phyloP scores from a whole-genome alignment of 2,329 filamentous ascomycete species.

The Trichoderma sp. region DNA sequence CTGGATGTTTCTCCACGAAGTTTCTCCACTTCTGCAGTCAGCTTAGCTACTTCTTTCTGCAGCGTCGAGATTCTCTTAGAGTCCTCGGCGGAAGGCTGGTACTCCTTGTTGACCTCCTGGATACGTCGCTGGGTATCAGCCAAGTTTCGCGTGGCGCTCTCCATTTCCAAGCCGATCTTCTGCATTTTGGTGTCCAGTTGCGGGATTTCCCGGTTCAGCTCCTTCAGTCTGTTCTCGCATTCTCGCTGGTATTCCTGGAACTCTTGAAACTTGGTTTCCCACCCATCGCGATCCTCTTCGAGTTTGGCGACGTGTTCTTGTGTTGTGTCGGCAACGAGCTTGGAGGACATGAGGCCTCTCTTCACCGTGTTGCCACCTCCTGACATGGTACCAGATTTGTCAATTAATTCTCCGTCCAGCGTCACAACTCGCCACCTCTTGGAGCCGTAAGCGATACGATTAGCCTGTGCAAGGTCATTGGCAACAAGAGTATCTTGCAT shows the following conservation, averaged over 20 bases:
- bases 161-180: slow-evolving; percentile 85
- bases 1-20: slow-evolving; percentile 84
- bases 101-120: slow-evolving; percentile 79
- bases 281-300: slow-evolving; percentile 80
- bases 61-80: slow-evolving; percentile 72
- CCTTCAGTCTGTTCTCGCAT: slow-evolving; percentile 72
- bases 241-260: slow-evolving; percentile 85
- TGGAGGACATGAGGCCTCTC: slow-evolving; percentile 94
- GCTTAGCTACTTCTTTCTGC: slow-evolving; percentile 74
- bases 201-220: slow-evolving; percentile 78
- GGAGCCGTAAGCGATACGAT: slow-evolving; percentile 93
- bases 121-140: slow-evolving; percentile 82
- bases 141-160: slow-evolving; percentile 83
- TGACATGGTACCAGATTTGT: slow-evolving; percentile 98
- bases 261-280: slow-evolving; percentile 80
- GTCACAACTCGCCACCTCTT: slow-evolving; percentile 96
- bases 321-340: slow-evolving; percentile 81
- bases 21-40: slow-evolving; percentile 78
- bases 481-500: slow-evolving; percentile 95
- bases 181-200: slow-evolving; percentile 87
- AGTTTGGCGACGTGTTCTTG: slow-evolving; percentile 89
- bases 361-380: slow-evolving; percentile 91
- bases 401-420: slow-evolving; percentile 90
- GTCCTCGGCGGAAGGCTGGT: slow-evolving; percentile 80
- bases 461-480: slow-evolving; percentile 90